Percentiles rank a stretch among this genome's conserved stretches.
Evolutionary conservation across 1,284 basidiomycete species (phyloP).

Genomic region (Apiotrichum brassicae): DNA sequence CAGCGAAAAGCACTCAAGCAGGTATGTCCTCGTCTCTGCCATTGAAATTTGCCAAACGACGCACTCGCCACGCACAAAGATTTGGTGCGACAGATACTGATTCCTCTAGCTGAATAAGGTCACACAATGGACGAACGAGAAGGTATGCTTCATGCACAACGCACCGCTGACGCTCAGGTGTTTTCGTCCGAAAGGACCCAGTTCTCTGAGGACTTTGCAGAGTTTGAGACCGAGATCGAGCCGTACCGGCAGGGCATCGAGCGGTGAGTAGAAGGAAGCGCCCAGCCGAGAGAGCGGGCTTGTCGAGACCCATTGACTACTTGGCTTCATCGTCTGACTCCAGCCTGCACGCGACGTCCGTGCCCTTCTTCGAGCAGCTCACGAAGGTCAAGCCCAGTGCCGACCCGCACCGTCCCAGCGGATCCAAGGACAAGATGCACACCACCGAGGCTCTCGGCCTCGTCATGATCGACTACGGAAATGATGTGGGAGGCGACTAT

Average conservation of each 20-base stretch:
- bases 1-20: constrained; percentile 45
- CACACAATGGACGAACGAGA: constrained; percentile 46
- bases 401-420: constrained; percentile 40
- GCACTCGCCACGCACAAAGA: too few species aligned
- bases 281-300: not conserved
- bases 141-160: constrained; percentile 21
- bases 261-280: constrained; percentile 51
- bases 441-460: constrained; percentile 71
- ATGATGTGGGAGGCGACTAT: constrained; percentile 66
- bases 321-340: not conserved
- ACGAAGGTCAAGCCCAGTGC: constrained; percentile 40
- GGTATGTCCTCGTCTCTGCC: constrained; percentile 14
- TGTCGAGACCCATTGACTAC: not conserved
- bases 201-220: constrained; percentile 59
- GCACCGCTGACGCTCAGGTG: constrained; percentile 46
- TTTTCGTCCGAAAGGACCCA: constrained; percentile 59
- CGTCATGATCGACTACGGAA: constrained; percentile 77
- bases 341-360: constrained; percentile 44
- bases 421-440: constrained; percentile 45
- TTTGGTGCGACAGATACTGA: too few species aligned
- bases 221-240: constrained; percentile 65
- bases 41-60: too few species aligned
- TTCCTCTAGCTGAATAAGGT: constrained; percentile 46
- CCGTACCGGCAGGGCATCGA: constrained; percentile 58
- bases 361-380: constrained; percentile 38